A percentile compares a stretch with the other conserved stretches of the same genome.
Conservation (phyloP, 148 eudicot genomes). For the Euryodendron excelsum region DNA sequence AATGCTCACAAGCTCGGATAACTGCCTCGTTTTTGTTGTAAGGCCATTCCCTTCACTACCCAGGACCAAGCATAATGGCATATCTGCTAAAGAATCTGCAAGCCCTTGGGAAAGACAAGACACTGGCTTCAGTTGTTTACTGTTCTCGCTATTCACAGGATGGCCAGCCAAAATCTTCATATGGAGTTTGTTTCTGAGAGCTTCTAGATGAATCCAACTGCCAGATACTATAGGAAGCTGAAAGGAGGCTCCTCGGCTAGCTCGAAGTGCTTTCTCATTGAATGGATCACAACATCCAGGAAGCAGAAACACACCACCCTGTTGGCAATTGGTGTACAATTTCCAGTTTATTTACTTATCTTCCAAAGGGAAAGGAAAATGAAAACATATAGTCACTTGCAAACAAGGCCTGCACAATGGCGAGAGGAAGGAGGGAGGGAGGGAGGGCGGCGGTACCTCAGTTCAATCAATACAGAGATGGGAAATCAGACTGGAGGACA, state of each 20-base stretch:
- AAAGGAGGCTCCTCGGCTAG: slow-evolving; percentile 90
- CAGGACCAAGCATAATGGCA: slow-evolving; percentile 63
- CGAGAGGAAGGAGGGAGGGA: too few species aligned
- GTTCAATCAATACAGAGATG: background rate
- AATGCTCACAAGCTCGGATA: slow-evolving; percentile 69
- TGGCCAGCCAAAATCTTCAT: slow-evolving; percentile 81
- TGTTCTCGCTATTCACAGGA: slow-evolving; percentile 36
- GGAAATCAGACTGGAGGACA: background rate
- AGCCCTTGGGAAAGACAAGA: slow-evolving; percentile 48
- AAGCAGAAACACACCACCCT: slow-evolving; percentile 52
- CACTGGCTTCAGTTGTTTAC: slow-evolving; percentile 28
- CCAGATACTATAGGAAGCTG: slow-evolving; percentile 83
- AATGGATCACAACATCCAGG: slow-evolving; percentile 97
- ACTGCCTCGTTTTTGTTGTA: slow-evolving; percentile 47
- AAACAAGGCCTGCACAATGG: background rate
- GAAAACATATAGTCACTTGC: too few species aligned
- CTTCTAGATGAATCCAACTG: slow-evolving; percentile 56
- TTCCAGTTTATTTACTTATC: background rate
- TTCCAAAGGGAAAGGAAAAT: background rate
- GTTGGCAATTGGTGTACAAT: background rate
- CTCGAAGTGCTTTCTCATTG: slow-evolving; percentile 86
- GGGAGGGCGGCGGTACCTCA: background rate
- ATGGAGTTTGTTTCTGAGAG: slow-evolving; percentile 38
- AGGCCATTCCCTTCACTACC: slow-evolving; percentile 89
- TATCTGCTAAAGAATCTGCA: slow-evolving; percentile 52